Conservation (phyloP, 164 flowering plant genomes). For the Nelumbo lutea region DNA sequence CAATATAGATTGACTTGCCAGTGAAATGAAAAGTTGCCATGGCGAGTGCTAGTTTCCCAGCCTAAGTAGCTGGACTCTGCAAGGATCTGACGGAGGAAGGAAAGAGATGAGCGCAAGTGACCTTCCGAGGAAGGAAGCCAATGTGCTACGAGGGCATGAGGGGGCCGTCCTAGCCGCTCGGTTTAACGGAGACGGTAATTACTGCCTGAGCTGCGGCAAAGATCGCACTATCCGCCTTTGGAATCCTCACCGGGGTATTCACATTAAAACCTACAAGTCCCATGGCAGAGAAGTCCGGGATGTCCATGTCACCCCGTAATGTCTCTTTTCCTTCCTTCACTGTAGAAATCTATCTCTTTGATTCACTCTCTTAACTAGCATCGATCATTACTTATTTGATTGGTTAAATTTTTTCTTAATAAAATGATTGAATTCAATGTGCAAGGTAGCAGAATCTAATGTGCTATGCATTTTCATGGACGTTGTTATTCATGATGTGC, state of each 20-base stretch:
- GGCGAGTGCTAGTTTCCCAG: background rate
- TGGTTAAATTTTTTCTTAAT: no score
- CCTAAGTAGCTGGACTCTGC: background rate
- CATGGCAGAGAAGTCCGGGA: conserved; percentile 97
- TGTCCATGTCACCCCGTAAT: conserved; percentile 73
- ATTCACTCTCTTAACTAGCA: no score
- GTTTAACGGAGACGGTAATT: conserved; percentile 82
- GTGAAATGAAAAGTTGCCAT: background rate
- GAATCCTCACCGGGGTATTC: conserved; percentile 95
- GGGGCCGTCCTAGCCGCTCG: conserved; percentile 84
- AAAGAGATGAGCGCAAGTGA: conserved; percentile 33
- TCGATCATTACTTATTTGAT: no score
- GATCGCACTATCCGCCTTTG: conserved; percentile 92
- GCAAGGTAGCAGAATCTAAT: no score
- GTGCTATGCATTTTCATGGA: no score
- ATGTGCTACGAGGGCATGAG: conserved; percentile 71
- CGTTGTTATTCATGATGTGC: no score
- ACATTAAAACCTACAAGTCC: conserved; percentile 87
- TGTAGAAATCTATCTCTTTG: background rate
- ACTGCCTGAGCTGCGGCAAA: conserved; percentile 85
- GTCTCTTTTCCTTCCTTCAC: conserved; percentile 2
- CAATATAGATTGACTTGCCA: no score
- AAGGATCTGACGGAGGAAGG: background rate
- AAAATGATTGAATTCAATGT: no score
- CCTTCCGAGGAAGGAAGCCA: conserved; percentile 59